Percentiles rank a stretch among this genome's conserved stretches.
These are phyloP conservation scores for Coniferiporia weirii DNA, from an alignment of 1,284 basidiomycete species.

Conservation along the genomic window DNA sequence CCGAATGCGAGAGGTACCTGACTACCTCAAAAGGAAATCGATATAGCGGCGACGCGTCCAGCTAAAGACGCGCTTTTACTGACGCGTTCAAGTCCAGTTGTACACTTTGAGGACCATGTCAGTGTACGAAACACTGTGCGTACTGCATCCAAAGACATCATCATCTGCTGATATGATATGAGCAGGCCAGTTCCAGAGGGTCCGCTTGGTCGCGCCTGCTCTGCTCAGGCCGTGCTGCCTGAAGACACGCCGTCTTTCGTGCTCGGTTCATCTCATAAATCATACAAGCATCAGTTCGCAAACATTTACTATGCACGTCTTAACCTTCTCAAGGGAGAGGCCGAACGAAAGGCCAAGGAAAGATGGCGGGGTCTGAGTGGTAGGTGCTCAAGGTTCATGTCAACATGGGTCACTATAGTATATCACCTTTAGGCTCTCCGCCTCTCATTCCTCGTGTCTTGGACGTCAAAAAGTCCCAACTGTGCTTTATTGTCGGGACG, in stretches of 20 bases:
- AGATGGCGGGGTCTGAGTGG: conserved; percentile 67
- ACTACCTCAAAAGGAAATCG: no score
- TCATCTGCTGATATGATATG: not conserved
- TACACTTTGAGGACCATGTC: not conserved
- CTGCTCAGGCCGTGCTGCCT: conserved; percentile 1
- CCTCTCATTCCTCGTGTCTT: conserved; percentile 79
- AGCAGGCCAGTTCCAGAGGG: conserved; percentile 7
- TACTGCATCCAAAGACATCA: not conserved
- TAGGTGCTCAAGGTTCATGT: conserved; percentile 27
- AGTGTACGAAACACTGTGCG: not conserved
- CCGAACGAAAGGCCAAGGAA: conserved; percentile 58
- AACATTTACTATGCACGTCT: conserved; percentile 89
- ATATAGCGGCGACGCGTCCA: not conserved
- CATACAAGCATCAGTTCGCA: conserved; percentile 83
- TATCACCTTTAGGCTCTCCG: conserved; percentile 53
- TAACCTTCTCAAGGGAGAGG: conserved; percentile 53
- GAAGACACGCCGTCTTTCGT: conserved; percentile 14
- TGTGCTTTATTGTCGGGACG: conserved; percentile 92
- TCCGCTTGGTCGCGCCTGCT: not conserved
- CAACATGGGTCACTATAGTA: not conserved
- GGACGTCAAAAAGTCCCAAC: conserved; percentile 78
- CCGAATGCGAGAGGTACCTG: no score
- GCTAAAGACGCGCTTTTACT: not conserved
- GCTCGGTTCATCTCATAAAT: conserved; percentile 13
- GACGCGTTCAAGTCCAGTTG: not conserved